phyloP scores from a whole-genome alignment of 768 basidiomycete genomes.

The Russula sp. region DNA sequence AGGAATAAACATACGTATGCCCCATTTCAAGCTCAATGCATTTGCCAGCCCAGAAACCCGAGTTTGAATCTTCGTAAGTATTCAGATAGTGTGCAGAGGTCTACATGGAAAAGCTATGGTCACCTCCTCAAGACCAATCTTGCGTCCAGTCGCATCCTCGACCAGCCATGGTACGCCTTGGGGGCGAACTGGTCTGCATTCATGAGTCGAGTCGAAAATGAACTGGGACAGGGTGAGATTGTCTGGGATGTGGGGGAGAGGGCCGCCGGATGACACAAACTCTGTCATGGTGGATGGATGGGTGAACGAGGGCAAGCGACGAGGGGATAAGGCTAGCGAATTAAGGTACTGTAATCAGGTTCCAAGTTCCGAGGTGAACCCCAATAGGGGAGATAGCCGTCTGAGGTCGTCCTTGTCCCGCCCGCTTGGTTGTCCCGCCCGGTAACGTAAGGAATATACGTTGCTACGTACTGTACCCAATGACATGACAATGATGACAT shows the following conservation, averaged over 20 bases:
- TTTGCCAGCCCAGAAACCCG: slow-evolving; percentile 38
- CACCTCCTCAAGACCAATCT: slow-evolving; percentile 36
- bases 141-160: slow-evolving; percentile 36
- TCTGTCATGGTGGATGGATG: slow-evolving; percentile 18
- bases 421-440: too few species aligned
- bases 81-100: background rate
- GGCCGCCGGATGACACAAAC: slow-evolving; percentile 10
- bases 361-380: background rate
- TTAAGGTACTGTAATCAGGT: background rate
- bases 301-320: background rate
- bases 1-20: slow-evolving; percentile 30
- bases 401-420: too few species aligned
- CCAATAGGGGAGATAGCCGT: background rate
- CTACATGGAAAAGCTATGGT: background rate
- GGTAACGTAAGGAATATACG: too few species aligned
- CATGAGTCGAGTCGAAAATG: slow-evolving; percentile 25
- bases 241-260: slow-evolving; percentile 23
- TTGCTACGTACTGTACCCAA: too few species aligned
- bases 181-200: slow-evolving; percentile 12
- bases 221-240: slow-evolving; percentile 27
- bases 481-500: too few species aligned
- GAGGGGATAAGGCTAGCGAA: background rate
- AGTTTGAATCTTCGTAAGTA: slow-evolving; percentile 30
- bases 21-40: slow-evolving; percentile 32
- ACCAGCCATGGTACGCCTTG: slow-evolving; percentile 35